Evolutionary conservation across 108 stramenopile species (phyloP).

Genomic region (Pseudonitzschia pungens): DNA sequence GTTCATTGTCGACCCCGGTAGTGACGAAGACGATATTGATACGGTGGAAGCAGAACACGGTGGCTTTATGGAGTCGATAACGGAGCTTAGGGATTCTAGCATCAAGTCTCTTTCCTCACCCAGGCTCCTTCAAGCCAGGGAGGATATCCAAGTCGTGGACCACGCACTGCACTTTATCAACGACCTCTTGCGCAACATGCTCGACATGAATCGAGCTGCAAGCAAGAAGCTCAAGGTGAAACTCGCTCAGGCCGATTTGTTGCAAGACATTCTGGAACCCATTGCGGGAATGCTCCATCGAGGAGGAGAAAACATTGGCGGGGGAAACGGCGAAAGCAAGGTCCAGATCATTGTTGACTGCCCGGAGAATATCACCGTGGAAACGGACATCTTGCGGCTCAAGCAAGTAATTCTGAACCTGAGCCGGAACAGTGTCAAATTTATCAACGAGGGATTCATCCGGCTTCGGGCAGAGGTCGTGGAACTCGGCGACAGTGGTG

Average conservation of each 20-base stretch:
- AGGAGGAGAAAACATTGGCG: conserved; percentile 20
- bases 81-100: background rate
- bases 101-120: background rate
- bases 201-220: conserved; percentile 57
- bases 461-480: conserved; percentile 40
- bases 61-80: no score
- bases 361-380: conserved; percentile 35
- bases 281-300: conserved; percentile 37
- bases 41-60: no score
- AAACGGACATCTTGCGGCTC: conserved; percentile 49
- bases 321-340: conserved; percentile 6
- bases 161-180: conserved; percentile 46
- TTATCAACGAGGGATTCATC: conserved; percentile 54
- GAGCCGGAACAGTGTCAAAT: conserved; percentile 44
- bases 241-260: conserved; percentile 39
- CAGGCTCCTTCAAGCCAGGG: conserved; percentile 19
- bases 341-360: conserved; percentile 37
- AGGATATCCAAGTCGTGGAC: conserved; percentile 48
- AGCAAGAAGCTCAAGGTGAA: conserved; percentile 38
- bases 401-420: conserved; percentile 61
- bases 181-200: conserved; percentile 51
- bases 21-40: no score
- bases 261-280: conserved; percentile 50
- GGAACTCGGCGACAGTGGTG: background rate
- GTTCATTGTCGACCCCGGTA: no score